Percentiles rank a stretch among this genome's conserved stretches.
These are phyloP conservation scores for Tephrocybe sp. DNA, from an alignment of 768 basidiomycete genomes.

Conservation along the genomic window DNA sequence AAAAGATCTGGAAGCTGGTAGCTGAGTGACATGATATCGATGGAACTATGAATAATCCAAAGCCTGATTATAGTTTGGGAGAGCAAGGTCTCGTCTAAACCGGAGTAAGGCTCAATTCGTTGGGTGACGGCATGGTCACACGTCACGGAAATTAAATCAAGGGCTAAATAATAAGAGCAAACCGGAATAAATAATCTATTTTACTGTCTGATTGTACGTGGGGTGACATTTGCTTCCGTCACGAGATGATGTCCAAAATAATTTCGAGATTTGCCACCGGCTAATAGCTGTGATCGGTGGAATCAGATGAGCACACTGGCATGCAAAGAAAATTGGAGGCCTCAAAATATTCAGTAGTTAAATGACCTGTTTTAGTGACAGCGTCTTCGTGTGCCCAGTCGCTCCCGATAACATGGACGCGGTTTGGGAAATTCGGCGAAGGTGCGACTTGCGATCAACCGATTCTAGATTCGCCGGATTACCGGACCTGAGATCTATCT, in stretches of 20 bases:
- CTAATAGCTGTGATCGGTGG: background rate
- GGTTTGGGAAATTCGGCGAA: conserved; percentile 14
- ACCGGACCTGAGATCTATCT: conserved; percentile 22
- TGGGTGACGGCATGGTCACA: conserved; percentile 10
- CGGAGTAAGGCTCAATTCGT: conserved; percentile 6
- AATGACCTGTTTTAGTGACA: too few species aligned
- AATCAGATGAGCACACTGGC: too few species aligned
- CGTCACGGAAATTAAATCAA: conserved; percentile 16
- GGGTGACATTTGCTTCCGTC: conserved; percentile 22
- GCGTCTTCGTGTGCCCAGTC: too few species aligned
- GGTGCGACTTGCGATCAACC: conserved; percentile 20
- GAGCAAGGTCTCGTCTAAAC: background rate
- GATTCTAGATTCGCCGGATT: conserved; percentile 16
- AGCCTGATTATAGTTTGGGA: background rate
- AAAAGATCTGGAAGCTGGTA: conserved; percentile 45
- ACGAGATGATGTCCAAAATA: conserved; percentile 6
- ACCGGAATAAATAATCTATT: background rate
- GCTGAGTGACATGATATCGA: conserved; percentile 25
- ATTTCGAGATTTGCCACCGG: conserved; percentile 10
- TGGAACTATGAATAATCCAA: background rate
- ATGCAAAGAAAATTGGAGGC: too few species aligned
- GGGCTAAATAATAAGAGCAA: conserved; percentile 10
- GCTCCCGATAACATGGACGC: conserved; percentile 8
- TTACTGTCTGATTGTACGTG: too few species aligned
- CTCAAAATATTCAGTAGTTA: too few species aligned